Evolutionary conservation across 2,329 filamentous ascomycete genomes (phyloP).

Genomic region (Penicillium janthinellum): DNA sequence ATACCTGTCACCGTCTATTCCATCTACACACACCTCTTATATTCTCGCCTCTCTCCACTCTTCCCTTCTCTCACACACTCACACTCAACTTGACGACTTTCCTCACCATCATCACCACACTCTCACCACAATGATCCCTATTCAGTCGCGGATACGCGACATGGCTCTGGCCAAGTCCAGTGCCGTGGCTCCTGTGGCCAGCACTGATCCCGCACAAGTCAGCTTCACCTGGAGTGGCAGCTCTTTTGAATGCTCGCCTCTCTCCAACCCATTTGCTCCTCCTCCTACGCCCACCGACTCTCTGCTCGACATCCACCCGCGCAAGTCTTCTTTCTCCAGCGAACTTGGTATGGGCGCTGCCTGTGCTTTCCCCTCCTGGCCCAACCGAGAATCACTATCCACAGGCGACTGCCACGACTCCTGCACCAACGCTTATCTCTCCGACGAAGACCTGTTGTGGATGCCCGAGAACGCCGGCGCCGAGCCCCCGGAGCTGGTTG

Average conservation of each 20-base stretch:
- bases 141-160: slow-evolving; percentile 25
- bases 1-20: slow-evolving; percentile 5
- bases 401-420: slow-evolving; percentile 34
- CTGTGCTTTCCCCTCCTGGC: slow-evolving; percentile 50
- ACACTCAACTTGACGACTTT: slow-evolving; percentile 3
- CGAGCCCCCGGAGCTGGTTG: slow-evolving; percentile 32
- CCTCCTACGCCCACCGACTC: slow-evolving; percentile 43
- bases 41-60: slow-evolving; percentile 1
- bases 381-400: slow-evolving; percentile 43
- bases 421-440: slow-evolving; percentile 44
- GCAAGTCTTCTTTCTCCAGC: slow-evolving; percentile 46
- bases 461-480: slow-evolving; percentile 32
- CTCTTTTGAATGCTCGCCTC: slow-evolving; percentile 31
- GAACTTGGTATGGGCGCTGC: slow-evolving; percentile 42
- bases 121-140: slow-evolving; percentile 24
- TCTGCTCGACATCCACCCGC: slow-evolving; percentile 44
- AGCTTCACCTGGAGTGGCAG: slow-evolving; percentile 28
- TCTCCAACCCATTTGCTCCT: slow-evolving; percentile 40
- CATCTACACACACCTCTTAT: neutral
- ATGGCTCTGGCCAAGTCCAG: slow-evolving; percentile 26
- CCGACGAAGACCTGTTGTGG: slow-evolving; percentile 46
- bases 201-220: slow-evolving; percentile 26
- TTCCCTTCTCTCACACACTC: neutral
- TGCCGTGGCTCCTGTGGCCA: slow-evolving; percentile 22
- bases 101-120: slow-evolving; percentile 2